phyloP scores from a whole-genome alignment of 305 asterid species.

The Fraxinus sp. region DNA sequence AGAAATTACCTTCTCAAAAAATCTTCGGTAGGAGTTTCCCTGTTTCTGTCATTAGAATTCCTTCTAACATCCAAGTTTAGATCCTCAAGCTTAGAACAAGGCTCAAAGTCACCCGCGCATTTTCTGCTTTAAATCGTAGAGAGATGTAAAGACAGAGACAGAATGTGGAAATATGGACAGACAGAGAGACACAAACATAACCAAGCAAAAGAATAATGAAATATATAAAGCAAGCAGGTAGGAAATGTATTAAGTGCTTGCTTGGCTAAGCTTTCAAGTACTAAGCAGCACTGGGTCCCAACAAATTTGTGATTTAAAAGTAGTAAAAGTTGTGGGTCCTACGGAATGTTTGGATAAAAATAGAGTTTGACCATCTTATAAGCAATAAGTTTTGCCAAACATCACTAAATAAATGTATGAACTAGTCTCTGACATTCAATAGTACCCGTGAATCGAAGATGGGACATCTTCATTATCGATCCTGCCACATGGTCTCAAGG shows the following conservation, averaged over 20 bases:
- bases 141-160: constrained; percentile 20
- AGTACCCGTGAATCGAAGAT: constrained; percentile 41
- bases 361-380: not conserved
- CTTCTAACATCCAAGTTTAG: constrained; percentile 79
- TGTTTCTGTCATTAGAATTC: constrained; percentile 42
- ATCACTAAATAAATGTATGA: not conserved
- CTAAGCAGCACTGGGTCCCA: not conserved
- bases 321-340: not conserved
- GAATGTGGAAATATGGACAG: not conserved
- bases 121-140: constrained; percentile 51
- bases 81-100: constrained; percentile 86
- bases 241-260: not conserved
- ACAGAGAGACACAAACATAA: not conserved
- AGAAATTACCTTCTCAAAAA: constrained; percentile 44
- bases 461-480: constrained; percentile 36
- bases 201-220: constrained; percentile 15
- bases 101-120: constrained; percentile 62
- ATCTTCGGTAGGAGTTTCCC: constrained; percentile 49
- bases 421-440: constrained; percentile 15
- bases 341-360: not conserved
- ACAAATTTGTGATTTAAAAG: not conserved
- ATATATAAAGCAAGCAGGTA: not conserved
- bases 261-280: not conserved
- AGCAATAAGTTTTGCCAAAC: not conserved
- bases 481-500: constrained; percentile 27